A percentile compares a stretch with the other conserved stretches of the same genome.
Evolutionary conservation across 164 flowering plant species (phyloP).

Genomic region (Litsea cubeba): DNA sequence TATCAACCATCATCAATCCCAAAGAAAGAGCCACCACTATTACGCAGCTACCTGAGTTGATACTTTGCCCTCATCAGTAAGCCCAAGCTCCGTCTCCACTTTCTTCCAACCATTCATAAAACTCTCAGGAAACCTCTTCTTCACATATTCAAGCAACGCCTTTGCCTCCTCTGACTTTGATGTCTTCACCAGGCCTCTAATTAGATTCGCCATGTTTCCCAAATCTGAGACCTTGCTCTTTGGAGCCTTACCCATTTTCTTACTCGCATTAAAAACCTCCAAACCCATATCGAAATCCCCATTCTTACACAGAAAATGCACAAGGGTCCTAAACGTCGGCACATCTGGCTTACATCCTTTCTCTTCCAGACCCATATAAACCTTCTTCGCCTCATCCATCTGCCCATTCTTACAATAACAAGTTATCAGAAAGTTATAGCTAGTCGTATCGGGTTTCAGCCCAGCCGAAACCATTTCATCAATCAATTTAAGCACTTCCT

Average conservation of each 20-base stretch:
- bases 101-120: constrained; percentile 61
- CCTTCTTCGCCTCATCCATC: constrained; percentile 67
- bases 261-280: constrained; percentile 61
- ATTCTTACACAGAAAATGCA: constrained; percentile 38
- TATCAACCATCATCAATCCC: not conserved
- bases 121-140: constrained; percentile 57
- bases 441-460: constrained; percentile 53
- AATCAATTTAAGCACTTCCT: constrained; percentile 45
- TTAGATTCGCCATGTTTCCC: constrained; percentile 45
- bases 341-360: constrained; percentile 61
- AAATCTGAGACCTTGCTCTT: constrained; percentile 60
- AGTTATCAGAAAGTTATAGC: constrained; percentile 57
- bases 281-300: constrained; percentile 43
- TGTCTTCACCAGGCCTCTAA: constrained; percentile 57
- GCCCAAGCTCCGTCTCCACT: constrained; percentile 52
- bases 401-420: constrained; percentile 50
- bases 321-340: constrained; percentile 59
- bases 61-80: constrained; percentile 13
- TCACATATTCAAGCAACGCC: constrained; percentile 43
- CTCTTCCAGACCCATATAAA: constrained; percentile 40
- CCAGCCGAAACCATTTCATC: constrained; percentile 62
- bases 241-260: constrained; percentile 5
- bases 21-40: not conserved
- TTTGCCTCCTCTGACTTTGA: constrained; percentile 46
- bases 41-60: not conserved